These are phyloP conservation scores for Hericium rajendrae DNA, from an alignment of 768 basidiomycete genomes.

Conservation along the genomic window DNA sequence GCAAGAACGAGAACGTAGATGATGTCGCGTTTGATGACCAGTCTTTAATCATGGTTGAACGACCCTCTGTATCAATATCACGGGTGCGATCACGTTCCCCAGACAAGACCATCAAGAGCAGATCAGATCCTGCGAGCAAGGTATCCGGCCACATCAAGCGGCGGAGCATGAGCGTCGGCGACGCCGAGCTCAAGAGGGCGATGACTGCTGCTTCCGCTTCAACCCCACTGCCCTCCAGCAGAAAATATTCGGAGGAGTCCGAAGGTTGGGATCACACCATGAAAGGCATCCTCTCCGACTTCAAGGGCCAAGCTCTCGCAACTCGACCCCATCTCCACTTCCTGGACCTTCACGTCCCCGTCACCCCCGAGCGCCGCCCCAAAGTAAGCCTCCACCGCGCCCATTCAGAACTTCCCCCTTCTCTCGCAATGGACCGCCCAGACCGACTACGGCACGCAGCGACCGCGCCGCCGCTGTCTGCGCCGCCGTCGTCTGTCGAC, in stretches of 20 bases:
- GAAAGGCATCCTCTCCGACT: constrained; percentile 58
- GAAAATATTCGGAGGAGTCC: constrained; percentile 23
- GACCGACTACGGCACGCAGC: not conserved
- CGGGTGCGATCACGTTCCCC: constrained; percentile 18
- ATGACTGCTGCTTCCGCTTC: constrained; percentile 27
- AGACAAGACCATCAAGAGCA: constrained; percentile 16
- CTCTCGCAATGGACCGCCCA: not conserved
- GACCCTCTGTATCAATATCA: constrained; percentile 16
- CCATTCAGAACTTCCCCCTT: constrained; percentile 16
- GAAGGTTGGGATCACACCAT: constrained; percentile 38
- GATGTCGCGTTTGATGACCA: constrained; percentile 38
- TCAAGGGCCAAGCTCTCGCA: constrained; percentile 66
- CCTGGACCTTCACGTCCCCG: constrained; percentile 60
- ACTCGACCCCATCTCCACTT: constrained; percentile 42
- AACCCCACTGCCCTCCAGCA: constrained; percentile 29
- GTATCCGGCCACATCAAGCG: constrained; percentile 5
- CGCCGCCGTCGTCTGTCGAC: not conserved
- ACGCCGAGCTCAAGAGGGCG: constrained; percentile 28
- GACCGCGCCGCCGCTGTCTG: constrained; percentile 3
- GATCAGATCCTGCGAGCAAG: not conserved
- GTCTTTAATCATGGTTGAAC: constrained; percentile 52
- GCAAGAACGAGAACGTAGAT: constrained; percentile 19
- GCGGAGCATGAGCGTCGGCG: constrained; percentile 26
- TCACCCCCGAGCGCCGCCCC: constrained; percentile 32
- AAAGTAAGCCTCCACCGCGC: not conserved